Evolutionary conservation across 192 early-diverging fungal species (phyloP).

Genomic region (Podila minutissima): DNA sequence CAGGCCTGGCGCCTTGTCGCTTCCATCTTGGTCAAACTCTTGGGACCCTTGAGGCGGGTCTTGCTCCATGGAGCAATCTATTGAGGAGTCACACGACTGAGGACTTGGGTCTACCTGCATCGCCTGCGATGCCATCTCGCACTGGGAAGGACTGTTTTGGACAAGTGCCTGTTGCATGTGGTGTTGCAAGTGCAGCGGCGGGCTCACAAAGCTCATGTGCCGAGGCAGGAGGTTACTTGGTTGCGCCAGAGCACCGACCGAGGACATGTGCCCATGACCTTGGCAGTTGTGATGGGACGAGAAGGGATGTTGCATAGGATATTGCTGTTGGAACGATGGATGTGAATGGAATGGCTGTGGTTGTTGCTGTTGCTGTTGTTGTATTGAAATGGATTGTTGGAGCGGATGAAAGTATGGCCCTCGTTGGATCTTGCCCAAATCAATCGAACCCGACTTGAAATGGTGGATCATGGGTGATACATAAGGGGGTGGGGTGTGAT

Average conservation of each 20-base stretch:
- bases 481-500: slow-evolving; percentile 38
- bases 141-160: slow-evolving; percentile 5
- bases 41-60: background rate
- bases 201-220: background rate
- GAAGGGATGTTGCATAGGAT: too few species aligned
- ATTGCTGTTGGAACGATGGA: background rate
- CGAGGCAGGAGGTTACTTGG: background rate
- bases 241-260: too few species aligned
- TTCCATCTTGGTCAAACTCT: background rate
- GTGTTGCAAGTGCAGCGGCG: background rate
- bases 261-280: background rate
- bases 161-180: slow-evolving; percentile 10
- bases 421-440: slow-evolving; percentile 8
- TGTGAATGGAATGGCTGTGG: slow-evolving; percentile 9
- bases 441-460: slow-evolving; percentile 29
- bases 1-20: slow-evolving; percentile 1
- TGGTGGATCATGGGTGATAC: slow-evolving; percentile 31
- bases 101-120: background rate
- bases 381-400: slow-evolving; percentile 5
- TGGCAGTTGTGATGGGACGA: background rate
- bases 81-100: background rate
- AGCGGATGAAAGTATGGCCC: slow-evolving; percentile 19
- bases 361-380: slow-evolving; percentile 15
- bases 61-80: background rate
- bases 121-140: background rate